Percentiles rank a stretch among this genome's conserved stretches.
These are phyloP conservation scores for Orbilia quercus DNA, from an alignment of 2,329 filamentous ascomycete species.

Conservation along the genomic window DNA sequence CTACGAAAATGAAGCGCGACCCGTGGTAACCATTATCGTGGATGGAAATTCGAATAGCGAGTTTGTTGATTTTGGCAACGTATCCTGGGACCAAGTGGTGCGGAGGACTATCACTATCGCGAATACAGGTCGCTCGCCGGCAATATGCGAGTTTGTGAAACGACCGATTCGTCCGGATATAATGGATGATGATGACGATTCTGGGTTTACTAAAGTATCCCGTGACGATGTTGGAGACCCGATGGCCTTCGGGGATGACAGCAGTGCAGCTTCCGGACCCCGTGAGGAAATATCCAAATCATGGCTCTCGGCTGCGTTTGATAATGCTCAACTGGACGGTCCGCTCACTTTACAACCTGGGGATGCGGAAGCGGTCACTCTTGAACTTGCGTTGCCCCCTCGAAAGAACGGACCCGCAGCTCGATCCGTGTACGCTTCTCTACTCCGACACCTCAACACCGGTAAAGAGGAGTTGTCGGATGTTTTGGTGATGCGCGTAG, in stretches of 20 bases:
- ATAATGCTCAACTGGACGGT: conserved; percentile 12
- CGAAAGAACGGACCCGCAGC: conserved; percentile 70
- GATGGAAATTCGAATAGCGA: conserved; percentile 66
- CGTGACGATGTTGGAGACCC: conserved; percentile 55
- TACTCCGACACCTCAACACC: conserved; percentile 78
- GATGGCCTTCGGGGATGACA: conserved; percentile 50
- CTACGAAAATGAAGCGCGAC: conserved; percentile 88
- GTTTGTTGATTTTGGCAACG: conserved; percentile 80
- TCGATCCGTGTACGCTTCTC: conserved; percentile 57
- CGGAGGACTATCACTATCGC: conserved; percentile 81
- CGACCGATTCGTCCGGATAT: conserved; percentile 70
- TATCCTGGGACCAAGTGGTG: conserved; percentile 76
- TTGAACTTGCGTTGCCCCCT: conserved; percentile 69
- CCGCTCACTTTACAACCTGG: conserved; percentile 76
- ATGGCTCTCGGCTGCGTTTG: conserved; percentile 46
- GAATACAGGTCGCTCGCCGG: conserved; percentile 86
- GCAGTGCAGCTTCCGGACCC: neutral
- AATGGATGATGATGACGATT: conserved; percentile 61
- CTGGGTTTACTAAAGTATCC: conserved; percentile 58
- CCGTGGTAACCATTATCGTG: conserved; percentile 82
- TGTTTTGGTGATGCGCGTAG: conserved; percentile 84
- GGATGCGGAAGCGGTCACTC: conserved; percentile 77
- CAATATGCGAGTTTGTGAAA: conserved; percentile 82
- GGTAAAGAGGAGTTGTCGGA: conserved; percentile 77
- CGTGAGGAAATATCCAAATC: conserved; percentile 41